Evolutionary conservation across 768 basidiomycete species (phyloP), one percentile per base, ranked within the genome.

Genomic region (Baorangia bicolor): DNA sequence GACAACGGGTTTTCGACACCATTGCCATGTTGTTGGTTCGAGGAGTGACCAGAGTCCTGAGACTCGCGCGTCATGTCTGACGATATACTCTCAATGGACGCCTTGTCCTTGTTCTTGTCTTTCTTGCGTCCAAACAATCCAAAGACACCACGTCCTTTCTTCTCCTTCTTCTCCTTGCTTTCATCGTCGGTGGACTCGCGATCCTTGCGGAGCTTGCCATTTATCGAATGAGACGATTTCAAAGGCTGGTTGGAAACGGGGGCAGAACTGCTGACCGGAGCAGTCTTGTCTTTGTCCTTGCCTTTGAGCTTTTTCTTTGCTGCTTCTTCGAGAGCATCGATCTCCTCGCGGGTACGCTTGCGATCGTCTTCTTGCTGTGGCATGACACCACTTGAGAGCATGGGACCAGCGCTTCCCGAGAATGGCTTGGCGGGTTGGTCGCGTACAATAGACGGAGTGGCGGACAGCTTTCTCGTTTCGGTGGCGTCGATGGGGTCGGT

Each of bases 51-150:
- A 40, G 88, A 88, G 30, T 90, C 90, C 56, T 85, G 85, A 10
- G 88, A 90, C 40, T 69, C 74, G 31, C 77, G 70, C 20, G 69
- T 79, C 64, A 76, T 71, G 20, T 80, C 79, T 27, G 75, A 78
- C 40, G 80, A 81, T 37, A 86, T 66, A 55, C 74, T 87, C 42
- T 79, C 68, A 0, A 82, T 84, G 6, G 76, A 75, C 18, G 70
- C 65, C 68, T 84, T 84, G 40, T 80, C 85, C 65, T 86, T 86
- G 48, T 84, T 77, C 73, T 87, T 90, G 64, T 90, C 84, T 18
- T 88, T 94, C 72, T 84, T 86, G 62, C 88, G 75, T 18, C 80
- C 79, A 68, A 96, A 96, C 46, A 98, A 64, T 0, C 86, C 79
- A 60, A 97, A 87, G 53, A 98, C 80, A 2, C 83, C 79, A 9